phyloP scores from a whole-genome alignment of 1,284 basidiomycete species.

The Wallemia mellicola region DNA sequence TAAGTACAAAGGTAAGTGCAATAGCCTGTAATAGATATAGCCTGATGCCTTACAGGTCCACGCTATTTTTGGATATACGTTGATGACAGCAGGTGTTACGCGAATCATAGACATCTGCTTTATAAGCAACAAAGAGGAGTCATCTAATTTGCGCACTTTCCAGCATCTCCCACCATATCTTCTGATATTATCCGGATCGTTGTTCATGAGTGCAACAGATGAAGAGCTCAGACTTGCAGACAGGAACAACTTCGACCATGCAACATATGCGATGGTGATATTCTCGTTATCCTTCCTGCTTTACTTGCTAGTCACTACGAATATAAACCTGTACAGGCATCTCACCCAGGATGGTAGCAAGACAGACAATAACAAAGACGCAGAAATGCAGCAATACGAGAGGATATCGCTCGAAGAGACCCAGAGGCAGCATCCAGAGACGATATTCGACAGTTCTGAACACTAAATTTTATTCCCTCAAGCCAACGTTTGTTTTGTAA shows the following conservation, averaged over 20 bases:
- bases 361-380: not conserved
- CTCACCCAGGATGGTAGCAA: not conserved
- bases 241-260: constrained; percentile 47
- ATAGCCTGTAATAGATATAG: not conserved
- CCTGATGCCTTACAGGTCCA: constrained; percentile 30
- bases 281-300: constrained; percentile 31
- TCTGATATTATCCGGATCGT: constrained; percentile 20
- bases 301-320: constrained; percentile 33
- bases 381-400: not conserved
- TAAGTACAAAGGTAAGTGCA: constrained; percentile 37
- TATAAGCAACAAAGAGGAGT: constrained; percentile 18
- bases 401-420: not conserved
- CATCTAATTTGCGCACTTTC: constrained; percentile 25
- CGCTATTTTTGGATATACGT: constrained; percentile 45
- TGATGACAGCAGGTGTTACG: constrained; percentile 55
- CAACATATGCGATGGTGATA: constrained; percentile 56
- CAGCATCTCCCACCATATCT: constrained; percentile 63
- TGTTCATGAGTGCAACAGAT: constrained; percentile 76
- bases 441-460: not conserved
- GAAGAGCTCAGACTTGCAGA: constrained; percentile 47
- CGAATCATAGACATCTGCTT: constrained; percentile 72
- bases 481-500: not conserved
- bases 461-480: not conserved
- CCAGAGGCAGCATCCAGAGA: not conserved
- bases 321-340: constrained; percentile 24